A percentile compares a stretch with the other conserved stretches of the same genome.
phyloP scores from a whole-genome alignment of 2,329 filamentous ascomycete genomes.

The Aspergillus ochraceus region DNA sequence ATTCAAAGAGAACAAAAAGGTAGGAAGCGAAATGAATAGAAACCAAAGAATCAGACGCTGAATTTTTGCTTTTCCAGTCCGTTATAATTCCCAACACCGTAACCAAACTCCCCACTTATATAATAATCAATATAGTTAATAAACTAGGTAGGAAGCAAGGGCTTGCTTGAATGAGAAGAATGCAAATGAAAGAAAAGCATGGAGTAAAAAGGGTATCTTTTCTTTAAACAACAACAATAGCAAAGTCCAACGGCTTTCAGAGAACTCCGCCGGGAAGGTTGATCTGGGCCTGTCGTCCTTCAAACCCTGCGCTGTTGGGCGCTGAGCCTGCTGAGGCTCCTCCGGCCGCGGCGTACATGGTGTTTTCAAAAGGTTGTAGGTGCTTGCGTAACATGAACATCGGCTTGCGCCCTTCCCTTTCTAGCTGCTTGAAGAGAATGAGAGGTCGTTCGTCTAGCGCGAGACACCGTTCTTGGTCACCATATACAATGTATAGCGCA shows the following conservation, averaged over 20 bases:
- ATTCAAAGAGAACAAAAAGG: not conserved
- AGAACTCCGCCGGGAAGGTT: slow-evolving; percentile 35
- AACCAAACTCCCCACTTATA: not conserved
- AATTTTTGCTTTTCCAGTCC: not conserved
- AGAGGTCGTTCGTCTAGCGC: slow-evolving; percentile 90
- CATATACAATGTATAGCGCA: slow-evolving; percentile 95
- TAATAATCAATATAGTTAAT: not conserved
- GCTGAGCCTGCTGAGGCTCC: slow-evolving; percentile 24
- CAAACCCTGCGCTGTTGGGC: slow-evolving; percentile 35
- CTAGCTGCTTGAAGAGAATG: slow-evolving; percentile 94
- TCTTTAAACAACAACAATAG: not conserved
- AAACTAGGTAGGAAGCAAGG: not conserved
- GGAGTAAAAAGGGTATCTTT: not conserved
- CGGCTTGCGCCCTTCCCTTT: slow-evolving; percentile 95
- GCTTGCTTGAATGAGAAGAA: not conserved
- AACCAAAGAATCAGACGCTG: not conserved
- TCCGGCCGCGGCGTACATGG: slow-evolving; percentile 13
- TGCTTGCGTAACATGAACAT: slow-evolving; percentile 95
- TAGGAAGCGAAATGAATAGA: not conserved
- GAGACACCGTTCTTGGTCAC: slow-evolving; percentile 94
- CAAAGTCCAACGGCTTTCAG: slow-evolving; percentile 8
- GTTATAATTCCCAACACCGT: not conserved
- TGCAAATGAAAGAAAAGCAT: not conserved
- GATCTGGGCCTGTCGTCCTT: slow-evolving; percentile 30
- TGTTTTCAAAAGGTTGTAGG: slow-evolving; percentile 51